These are phyloP conservation scores for Syzygium malaccense DNA, from an alignment of 441 rosid genomes.

Conservation along the genomic window DNA sequence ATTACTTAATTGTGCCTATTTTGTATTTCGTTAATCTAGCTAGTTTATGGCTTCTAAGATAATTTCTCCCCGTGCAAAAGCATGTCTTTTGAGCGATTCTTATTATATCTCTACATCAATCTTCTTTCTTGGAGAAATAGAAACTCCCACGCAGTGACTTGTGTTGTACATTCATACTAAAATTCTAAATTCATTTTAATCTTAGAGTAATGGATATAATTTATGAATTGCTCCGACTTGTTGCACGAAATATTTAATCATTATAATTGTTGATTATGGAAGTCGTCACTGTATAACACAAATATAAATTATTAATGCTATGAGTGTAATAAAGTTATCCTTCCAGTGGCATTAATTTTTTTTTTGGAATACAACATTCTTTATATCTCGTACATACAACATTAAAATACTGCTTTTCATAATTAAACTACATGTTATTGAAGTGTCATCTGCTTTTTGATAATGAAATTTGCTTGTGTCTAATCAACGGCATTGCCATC, in stretches of 20 bases:
- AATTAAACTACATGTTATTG: no score
- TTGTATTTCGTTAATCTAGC: background rate
- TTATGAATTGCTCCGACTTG: background rate
- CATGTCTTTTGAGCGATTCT: background rate
- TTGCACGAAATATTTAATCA: no score
- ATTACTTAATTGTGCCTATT: no score
- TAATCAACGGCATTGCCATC: no score
- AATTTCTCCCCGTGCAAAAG: background rate
- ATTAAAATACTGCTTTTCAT: background rate
- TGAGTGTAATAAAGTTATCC: background rate
- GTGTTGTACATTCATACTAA: background rate
- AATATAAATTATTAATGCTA: background rate
- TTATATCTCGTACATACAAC: no score
- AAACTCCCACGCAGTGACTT: fast-evolving
- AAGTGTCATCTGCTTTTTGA: no score
- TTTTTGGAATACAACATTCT: no score
- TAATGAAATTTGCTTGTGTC: no score
- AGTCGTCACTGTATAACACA: background rate
- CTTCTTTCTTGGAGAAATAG: background rate
- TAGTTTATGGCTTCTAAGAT: background rate
- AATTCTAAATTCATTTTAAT: no score
- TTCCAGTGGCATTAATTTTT: background rate
- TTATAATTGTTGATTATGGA: background rate
- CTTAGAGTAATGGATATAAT: background rate
- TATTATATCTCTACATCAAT: no score